Evolutionary conservation across 305 asterid species (phyloP).

Genomic region (Caryopteris hybrid): DNA sequence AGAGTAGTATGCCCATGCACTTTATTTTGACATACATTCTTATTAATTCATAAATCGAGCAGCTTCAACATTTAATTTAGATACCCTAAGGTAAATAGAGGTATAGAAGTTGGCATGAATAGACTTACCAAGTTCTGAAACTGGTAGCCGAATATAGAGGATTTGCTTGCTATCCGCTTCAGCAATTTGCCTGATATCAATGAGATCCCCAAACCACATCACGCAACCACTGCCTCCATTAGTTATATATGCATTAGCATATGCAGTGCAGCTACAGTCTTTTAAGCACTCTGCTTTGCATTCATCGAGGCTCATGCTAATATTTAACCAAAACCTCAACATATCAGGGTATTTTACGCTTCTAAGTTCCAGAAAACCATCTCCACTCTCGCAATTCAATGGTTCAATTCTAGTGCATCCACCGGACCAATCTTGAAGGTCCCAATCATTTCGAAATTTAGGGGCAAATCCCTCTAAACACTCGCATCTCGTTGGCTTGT

Average conservation of each 20-base stretch:
- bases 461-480: too few relatives aligned
- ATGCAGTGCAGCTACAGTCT: constrained; percentile 38
- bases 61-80: not conserved
- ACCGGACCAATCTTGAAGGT: constrained; percentile 29
- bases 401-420: constrained; percentile 36
- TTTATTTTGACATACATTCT: too few relatives aligned
- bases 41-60: too few relatives aligned
- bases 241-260: constrained; percentile 25
- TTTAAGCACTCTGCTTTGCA: constrained; percentile 31
- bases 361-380: constrained; percentile 23
- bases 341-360: constrained; percentile 37
- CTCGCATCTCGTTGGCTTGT: constrained; percentile 16
- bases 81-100: not conserved
- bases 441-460: constrained; percentile 30
- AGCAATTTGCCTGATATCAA: constrained; percentile 27
- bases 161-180: constrained; percentile 18
- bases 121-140: constrained; percentile 14
- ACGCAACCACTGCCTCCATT: constrained; percentile 32
- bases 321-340: constrained; percentile 10
- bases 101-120: not conserved
- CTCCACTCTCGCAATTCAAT: constrained; percentile 28
- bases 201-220: constrained; percentile 42
- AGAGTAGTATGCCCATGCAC: too few relatives aligned
- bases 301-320: constrained; percentile 22
- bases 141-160: constrained; percentile 22